Percentiles rank a stretch among this genome's conserved stretches.
Conservation (phyloP, 2,329 filamentous ascomycete genomes). For the Paecilomyces sp. region DNA sequence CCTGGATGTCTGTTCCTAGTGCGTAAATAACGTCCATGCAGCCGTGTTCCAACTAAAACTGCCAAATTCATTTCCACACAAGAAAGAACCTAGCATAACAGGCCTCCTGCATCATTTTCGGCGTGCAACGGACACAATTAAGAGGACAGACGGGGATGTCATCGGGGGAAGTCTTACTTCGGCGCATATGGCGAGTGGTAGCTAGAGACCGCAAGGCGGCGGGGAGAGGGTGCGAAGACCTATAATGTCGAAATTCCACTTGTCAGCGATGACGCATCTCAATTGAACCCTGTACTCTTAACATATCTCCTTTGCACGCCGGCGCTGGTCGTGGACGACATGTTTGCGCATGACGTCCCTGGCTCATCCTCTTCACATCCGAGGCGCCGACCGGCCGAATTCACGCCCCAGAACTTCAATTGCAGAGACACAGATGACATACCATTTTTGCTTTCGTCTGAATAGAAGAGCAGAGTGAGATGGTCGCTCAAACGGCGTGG, state of each 20-base stretch:
- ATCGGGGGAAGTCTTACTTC: conserved; percentile 38
- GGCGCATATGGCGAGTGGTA: conserved; percentile 53
- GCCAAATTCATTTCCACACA: neutral
- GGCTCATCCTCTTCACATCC: neutral
- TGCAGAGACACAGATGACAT: neutral
- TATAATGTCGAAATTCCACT: neutral
- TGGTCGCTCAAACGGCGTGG: neutral
- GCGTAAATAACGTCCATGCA: neutral
- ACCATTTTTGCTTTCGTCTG: neutral
- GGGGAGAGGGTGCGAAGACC: conserved; percentile 23
- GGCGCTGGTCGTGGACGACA: neutral
- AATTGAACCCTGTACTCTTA: neutral
- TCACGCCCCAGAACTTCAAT: neutral
- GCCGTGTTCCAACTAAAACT: neutral
- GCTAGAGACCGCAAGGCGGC: conserved; percentile 35
- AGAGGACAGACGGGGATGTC: neutral
- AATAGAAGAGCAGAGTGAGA: neutral
- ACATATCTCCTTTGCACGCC: neutral
- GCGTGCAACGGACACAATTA: conserved; percentile 11
- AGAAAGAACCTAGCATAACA: neutral
- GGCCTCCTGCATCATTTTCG: neutral
- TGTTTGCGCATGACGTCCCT: neutral
- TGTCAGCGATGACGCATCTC: neutral
- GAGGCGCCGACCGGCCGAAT: neutral
- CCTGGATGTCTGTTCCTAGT: neutral